A percentile compares a stretch with the other conserved stretches of the same genome.
Evolutionary conservation across 371 early-diverging fungal genomes (phyloP).

Genomic region (Apophysomyces trapeziformis): DNA sequence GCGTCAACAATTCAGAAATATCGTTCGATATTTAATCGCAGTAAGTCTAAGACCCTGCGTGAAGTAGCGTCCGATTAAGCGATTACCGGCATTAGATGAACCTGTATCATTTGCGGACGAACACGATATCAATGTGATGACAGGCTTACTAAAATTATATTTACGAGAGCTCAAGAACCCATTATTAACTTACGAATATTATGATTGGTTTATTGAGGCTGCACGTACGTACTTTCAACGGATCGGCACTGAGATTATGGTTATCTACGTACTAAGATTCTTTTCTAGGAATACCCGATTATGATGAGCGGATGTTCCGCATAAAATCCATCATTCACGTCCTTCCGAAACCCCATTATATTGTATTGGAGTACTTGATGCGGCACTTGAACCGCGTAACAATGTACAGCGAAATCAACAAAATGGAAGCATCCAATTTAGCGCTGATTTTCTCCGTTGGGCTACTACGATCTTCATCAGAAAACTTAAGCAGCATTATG

Average conservation of each 20-base stretch:
- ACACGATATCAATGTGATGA: constrained; percentile 78
- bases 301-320: constrained; percentile 73
- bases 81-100: constrained; percentile 24
- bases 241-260: too few relatives aligned
- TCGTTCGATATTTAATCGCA: constrained; percentile 59
- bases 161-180: constrained; percentile 83
- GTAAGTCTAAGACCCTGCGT: constrained; percentile 28
- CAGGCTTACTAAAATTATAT: constrained; percentile 80
- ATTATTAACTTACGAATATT: constrained; percentile 77
- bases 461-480: constrained; percentile 52
- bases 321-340: constrained; percentile 74
- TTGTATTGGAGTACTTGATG: constrained; percentile 73
- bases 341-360: constrained; percentile 71
- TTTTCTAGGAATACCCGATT: constrained; percentile 64
- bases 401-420: constrained; percentile 69
- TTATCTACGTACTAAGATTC: not conserved
- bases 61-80: not conserved
- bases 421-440: constrained; percentile 86
- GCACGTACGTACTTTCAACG: constrained; percentile 57
- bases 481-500: constrained; percentile 57
- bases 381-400: constrained; percentile 71
- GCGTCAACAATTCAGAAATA: constrained; percentile 73
- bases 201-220: constrained; percentile 77
- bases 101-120: constrained; percentile 54
- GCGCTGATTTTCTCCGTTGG: constrained; percentile 84